Percentiles rank a stretch among this genome's conserved stretches.
Conservation (phyloP, 108 stramenopile species). For the Mediolabrus comicus region DNA sequence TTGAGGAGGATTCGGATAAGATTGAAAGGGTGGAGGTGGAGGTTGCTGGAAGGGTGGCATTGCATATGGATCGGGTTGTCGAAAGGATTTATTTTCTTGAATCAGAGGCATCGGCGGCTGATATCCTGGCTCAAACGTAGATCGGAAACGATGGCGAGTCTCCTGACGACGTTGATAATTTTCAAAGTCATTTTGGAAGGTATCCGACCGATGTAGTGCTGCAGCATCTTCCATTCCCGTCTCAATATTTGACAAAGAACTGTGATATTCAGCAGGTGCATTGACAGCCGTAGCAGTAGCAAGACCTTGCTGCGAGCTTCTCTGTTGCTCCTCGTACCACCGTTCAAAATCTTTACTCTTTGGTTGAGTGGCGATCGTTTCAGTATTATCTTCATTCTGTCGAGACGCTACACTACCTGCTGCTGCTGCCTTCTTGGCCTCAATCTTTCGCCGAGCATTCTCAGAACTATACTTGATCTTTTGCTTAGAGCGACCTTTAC, state of each 20-base stretch:
- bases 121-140: neutral
- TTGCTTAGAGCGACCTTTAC: neutral
- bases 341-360: neutral
- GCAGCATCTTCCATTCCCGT: neutral
- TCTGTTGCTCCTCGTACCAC: neutral
- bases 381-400: neutral
- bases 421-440: neutral
- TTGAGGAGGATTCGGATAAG: neutral
- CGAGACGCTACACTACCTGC: neutral
- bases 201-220: neutral
- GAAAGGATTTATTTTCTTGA: neutral
- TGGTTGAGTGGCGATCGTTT: neutral
- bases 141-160: no score
- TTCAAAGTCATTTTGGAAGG: neutral
- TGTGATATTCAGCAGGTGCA: neutral
- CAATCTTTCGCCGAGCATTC: neutral
- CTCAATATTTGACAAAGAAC: neutral
- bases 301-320: neutral
- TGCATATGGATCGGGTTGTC: neutral
- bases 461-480: neutral
- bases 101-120: neutral
- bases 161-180: no score
- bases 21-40: neutral
- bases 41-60: neutral
- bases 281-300: neutral